Conservation (phyloP, 805 yeast genomes). For the Candida mattraensis region DNA sequence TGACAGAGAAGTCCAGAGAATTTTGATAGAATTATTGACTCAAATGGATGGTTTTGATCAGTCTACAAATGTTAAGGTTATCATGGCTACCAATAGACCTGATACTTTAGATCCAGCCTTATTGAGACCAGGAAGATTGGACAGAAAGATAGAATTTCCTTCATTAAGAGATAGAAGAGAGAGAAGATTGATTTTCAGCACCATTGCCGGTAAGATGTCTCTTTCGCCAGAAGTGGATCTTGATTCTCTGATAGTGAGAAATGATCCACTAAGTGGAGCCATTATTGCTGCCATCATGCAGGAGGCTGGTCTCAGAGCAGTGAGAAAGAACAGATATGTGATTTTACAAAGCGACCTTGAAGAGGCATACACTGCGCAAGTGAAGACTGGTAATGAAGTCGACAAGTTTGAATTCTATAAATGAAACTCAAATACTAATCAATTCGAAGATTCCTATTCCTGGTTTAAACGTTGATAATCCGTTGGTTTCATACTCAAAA, state of each 20-base stretch:
- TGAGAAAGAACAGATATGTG: conserved; percentile 95
- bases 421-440: conserved; percentile 34
- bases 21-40: conserved; percentile 87
- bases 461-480: conserved; percentile 47
- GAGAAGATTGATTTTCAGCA: conserved; percentile 92
- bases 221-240: conserved; percentile 96
- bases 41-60: conserved; percentile 99
- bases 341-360: conserved; percentile 94
- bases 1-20: conserved; percentile 98
- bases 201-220: conserved; percentile 96
- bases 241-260: conserved; percentile 90
- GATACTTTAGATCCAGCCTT: conserved; percentile 98
- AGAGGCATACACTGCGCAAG: conserved; percentile 97
- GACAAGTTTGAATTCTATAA: conserved; percentile 98
- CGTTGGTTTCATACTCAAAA: conserved; percentile 49
- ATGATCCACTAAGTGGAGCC: conserved; percentile 97
- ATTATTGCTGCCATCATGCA: conserved; percentile 99
- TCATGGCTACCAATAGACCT: conserved; percentile 99
- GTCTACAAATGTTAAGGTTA: conserved; percentile 90
- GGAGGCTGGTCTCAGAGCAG: conserved; percentile 99
- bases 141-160: conserved; percentile 97
- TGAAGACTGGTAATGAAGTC: conserved; percentile 90
- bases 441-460: conserved; percentile 60
- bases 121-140: conserved; percentile 97
- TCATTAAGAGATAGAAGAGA: conserved; percentile 95